A percentile compares a stretch with the other conserved stretches of the same genome.
These are phyloP conservation scores for Hapsidospora chrysogenum DNA, from an alignment of 495 filamentous ascomycete species.

Conservation along the genomic window DNA sequence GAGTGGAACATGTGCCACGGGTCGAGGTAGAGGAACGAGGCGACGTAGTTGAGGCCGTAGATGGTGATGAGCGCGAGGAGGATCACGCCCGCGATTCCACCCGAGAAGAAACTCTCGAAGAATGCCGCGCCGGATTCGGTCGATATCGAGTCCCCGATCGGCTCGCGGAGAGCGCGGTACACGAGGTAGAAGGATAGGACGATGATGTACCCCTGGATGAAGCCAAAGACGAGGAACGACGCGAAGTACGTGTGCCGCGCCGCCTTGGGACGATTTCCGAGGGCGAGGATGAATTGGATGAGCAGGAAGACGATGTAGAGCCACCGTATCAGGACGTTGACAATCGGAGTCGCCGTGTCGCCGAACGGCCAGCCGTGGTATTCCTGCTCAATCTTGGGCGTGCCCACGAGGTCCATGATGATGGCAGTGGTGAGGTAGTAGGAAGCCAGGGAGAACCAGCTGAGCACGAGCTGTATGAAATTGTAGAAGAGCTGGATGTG, in stretches of 20 bases:
- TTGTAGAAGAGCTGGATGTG: slow-evolving; percentile 74
- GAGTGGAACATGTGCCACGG: slow-evolving; percentile 90
- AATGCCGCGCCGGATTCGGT: slow-evolving; percentile 74
- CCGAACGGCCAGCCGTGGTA: not conserved
- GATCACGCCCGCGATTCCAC: slow-evolving; percentile 12
- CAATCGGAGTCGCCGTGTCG: slow-evolving; percentile 40
- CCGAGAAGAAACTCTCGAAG: slow-evolving; percentile 68
- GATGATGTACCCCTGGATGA: not conserved
- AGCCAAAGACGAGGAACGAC: slow-evolving; percentile 36
- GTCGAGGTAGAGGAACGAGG: slow-evolving; percentile 77
- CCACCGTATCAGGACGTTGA: slow-evolving; percentile 80
- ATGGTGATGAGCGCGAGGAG: slow-evolving; percentile 71
- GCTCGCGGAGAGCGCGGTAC: not conserved
- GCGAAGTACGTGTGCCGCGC: slow-evolving; percentile 53
- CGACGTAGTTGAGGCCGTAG: slow-evolving; percentile 70
- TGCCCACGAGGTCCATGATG: not conserved
- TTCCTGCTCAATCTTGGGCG: not conserved
- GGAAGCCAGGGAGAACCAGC: slow-evolving; percentile 93
- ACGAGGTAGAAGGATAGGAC: slow-evolving; percentile 4
- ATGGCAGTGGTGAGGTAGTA: slow-evolving; percentile 54
- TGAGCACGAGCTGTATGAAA: slow-evolving; percentile 75
- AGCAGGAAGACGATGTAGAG: slow-evolving; percentile 45
- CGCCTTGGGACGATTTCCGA: not conserved
- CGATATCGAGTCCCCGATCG: slow-evolving; percentile 27
- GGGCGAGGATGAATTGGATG: not conserved